Percentiles rank a stretch among this genome's conserved stretches.
Evolutionary conservation across 2,329 filamentous ascomycete genomes (phyloP).

Genomic region (Ceratocystis albifundus): DNA sequence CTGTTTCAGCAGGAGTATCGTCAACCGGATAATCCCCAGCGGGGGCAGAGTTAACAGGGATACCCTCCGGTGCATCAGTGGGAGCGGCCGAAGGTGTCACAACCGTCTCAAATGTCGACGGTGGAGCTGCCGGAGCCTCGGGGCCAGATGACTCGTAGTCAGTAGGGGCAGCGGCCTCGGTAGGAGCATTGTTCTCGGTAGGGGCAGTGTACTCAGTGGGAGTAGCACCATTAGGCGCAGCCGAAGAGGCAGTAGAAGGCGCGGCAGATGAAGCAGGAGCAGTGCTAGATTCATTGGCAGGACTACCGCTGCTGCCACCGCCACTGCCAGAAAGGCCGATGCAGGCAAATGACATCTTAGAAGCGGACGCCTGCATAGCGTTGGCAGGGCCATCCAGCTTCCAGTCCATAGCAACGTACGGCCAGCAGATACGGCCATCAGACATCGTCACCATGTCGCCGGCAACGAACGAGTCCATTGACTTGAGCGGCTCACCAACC

Average conservation of each 20-base stretch:
- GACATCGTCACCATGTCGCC: constrained; percentile 51
- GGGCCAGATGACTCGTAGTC: background rate
- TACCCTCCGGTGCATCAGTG: background rate
- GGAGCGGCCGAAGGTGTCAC: background rate
- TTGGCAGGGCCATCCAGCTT: constrained; percentile 30
- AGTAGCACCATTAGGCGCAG: background rate
- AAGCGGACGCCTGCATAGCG: constrained; percentile 26
- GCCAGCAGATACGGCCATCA: constrained; percentile 51
- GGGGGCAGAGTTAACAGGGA: background rate
- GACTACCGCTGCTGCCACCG: background rate
- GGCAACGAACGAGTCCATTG: constrained; percentile 45
- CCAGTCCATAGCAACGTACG: constrained; percentile 48
- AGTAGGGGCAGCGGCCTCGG: constrained; percentile 33
- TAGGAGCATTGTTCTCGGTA: constrained; percentile 31
- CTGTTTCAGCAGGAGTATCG: background rate
- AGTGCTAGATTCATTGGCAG: background rate
- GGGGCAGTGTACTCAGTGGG: constrained; percentile 15
- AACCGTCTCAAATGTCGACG: constrained; percentile 8
- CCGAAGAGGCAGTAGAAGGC: background rate
- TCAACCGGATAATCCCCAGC: background rate
- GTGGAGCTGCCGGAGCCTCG: background rate
- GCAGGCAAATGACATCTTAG: constrained; percentile 45
- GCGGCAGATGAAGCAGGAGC: background rate
- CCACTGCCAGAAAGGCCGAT: constrained; percentile 23
- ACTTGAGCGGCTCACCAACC: constrained; percentile 40